phyloP scores from a whole-genome alignment of 352 stramenopile species.

The Globisporangium mamillatum region DNA sequence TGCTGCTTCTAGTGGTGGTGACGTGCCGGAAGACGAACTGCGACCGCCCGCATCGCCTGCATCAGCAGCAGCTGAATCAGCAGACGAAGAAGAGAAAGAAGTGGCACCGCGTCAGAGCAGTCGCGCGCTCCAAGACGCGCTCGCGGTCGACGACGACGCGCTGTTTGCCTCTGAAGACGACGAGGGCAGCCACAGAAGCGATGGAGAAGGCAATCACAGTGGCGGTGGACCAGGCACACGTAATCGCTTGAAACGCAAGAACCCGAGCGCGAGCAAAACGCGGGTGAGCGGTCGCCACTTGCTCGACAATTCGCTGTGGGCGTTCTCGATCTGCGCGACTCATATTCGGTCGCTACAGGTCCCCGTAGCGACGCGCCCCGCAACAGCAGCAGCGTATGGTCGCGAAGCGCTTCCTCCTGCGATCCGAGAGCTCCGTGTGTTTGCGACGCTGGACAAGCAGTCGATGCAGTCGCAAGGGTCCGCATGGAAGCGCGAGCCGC shows the following conservation, averaged over 20 bases:
- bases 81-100: neutral
- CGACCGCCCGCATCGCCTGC: conserved; percentile 5
- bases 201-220: neutral
- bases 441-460: conserved; percentile 52
- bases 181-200: neutral
- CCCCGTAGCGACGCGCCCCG: conserved; percentile 25
- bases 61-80: neutral
- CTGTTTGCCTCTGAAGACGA: neutral
- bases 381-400: neutral
- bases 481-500: conserved; percentile 47
- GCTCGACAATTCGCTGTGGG: conserved; percentile 48
- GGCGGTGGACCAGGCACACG: neutral
- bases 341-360: conserved; percentile 49
- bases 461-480: conserved; percentile 47
- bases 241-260: conserved; percentile 5
- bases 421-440: conserved; percentile 58
- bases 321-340: conserved; percentile 36
- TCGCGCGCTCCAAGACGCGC: conserved; percentile 9
- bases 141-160: conserved; percentile 8
- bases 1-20: neutral
- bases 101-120: conserved; percentile 2
- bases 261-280: neutral
- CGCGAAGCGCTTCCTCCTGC: neutral
- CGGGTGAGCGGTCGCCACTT: conserved; percentile 18
- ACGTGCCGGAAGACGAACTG: conserved; percentile 10